Percentiles rank a stretch among this genome's conserved stretches.
These are phyloP conservation scores for Puccinellia tenuiflora DNA, from an alignment of 176 grass and related monocot species.

Conservation along the genomic window DNA sequence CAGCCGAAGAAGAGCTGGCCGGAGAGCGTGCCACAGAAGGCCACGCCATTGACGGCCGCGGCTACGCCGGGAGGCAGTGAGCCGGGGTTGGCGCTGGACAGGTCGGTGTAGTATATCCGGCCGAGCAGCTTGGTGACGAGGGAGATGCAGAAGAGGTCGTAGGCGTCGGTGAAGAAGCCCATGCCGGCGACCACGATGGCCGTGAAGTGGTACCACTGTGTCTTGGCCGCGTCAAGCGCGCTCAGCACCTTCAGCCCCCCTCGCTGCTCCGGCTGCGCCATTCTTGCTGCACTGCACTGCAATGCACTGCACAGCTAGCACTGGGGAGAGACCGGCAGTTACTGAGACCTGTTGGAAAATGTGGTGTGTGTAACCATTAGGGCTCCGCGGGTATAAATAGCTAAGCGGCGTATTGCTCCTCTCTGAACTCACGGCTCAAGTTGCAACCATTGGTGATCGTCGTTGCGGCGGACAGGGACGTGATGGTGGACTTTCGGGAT, in stretches of 20 bases:
- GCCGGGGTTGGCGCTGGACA: not conserved
- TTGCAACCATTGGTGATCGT: not conserved
- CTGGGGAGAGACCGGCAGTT: not conserved
- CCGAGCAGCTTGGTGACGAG: slow-evolving; percentile 58
- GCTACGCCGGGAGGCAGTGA: not conserved
- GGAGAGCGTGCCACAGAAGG: slow-evolving; percentile 38
- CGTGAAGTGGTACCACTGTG: slow-evolving; percentile 69
- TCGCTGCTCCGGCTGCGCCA: not conserved
- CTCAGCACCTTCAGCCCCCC: slow-evolving; percentile 33
- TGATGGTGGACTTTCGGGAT: not conserved
- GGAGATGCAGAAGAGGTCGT: slow-evolving; percentile 74
- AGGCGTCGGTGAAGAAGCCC: slow-evolving; percentile 84
- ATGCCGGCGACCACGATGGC: slow-evolving; percentile 77
- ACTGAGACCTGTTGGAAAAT: not conserved
- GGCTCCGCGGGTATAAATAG: not conserved
- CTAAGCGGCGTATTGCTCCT: too few species aligned
- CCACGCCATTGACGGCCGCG: not conserved
- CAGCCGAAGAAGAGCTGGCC: slow-evolving; percentile 65
- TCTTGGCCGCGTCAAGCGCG: slow-evolving; percentile 55
- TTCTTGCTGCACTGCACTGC: not conserved
- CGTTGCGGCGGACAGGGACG: not conserved
- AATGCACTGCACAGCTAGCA: too few species aligned
- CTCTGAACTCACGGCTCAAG: too few species aligned
- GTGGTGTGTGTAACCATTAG: not conserved
- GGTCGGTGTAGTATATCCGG: slow-evolving; percentile 47